phyloP scores from a whole-genome alignment of 2,329 filamentous ascomycete genomes.

The Aspergillus spinulosporus region DNA sequence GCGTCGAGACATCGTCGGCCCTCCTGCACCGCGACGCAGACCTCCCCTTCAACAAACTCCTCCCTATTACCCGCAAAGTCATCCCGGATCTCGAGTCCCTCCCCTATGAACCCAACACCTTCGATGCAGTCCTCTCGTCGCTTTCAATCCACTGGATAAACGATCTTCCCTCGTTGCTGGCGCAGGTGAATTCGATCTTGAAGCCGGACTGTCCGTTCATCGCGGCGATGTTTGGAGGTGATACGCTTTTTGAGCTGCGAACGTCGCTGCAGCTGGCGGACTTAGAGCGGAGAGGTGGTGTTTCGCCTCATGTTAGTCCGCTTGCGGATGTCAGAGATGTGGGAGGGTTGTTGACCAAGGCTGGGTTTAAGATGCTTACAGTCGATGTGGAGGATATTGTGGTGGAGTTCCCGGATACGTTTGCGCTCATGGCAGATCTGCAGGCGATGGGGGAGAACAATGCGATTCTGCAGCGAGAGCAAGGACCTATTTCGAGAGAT shows the following conservation, averaged over 20 bases:
- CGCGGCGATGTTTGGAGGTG: slow-evolving; percentile 93
- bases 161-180: slow-evolving; percentile 80
- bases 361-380: slow-evolving; percentile 93
- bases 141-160: slow-evolving; percentile 97
- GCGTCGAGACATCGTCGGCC: slow-evolving; percentile 75
- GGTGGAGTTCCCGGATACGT: slow-evolving; percentile 87
- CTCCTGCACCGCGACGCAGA: slow-evolving; percentile 76
- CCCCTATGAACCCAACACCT: slow-evolving; percentile 72
- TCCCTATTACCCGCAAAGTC: slow-evolving; percentile 72
- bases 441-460: slow-evolving; percentile 97
- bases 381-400: slow-evolving; percentile 97
- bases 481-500: slow-evolving; percentile 74
- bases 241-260: slow-evolving; percentile 89
- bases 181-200: slow-evolving; percentile 80
- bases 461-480: slow-evolving; percentile 80
- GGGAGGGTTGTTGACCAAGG: slow-evolving; percentile 79
- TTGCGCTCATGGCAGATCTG: slow-evolving; percentile 88
- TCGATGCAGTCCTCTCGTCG: slow-evolving; percentile 87
- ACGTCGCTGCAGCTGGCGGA: slow-evolving; percentile 92
- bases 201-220: slow-evolving; percentile 92
- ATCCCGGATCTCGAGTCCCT: slow-evolving; percentile 67
- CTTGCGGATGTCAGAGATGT: slow-evolving; percentile 90
- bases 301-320: slow-evolving; percentile 86
- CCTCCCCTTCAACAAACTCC: slow-evolving; percentile 66
- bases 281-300: slow-evolving; percentile 84